A percentile compares a stretch with the other conserved stretches of the same genome.
Conservation (phyloP, 2,329 filamentous ascomycete genomes). For the Pestalotiopsis sp. region DNA sequence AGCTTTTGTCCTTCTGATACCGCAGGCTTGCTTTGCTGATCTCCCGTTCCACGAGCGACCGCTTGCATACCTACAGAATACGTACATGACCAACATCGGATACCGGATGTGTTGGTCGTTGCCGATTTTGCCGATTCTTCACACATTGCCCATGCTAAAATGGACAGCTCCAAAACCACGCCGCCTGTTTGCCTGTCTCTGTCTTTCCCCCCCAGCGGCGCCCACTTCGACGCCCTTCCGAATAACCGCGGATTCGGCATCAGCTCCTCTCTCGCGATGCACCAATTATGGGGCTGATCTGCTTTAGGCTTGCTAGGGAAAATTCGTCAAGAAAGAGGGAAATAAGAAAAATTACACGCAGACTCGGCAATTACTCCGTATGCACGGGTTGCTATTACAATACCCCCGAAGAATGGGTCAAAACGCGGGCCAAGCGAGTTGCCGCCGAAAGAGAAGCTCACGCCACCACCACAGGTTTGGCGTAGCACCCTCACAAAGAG, state of each 20-base stretch:
- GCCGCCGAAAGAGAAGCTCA: too few relatives aligned
- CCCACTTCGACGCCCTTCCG: neutral
- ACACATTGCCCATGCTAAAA: neutral
- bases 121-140: neutral
- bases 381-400: too few relatives aligned
- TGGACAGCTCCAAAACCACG: neutral
- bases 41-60: neutral
- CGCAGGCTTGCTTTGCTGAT: neutral
- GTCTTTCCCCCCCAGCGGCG: neutral
- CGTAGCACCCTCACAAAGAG: too few relatives aligned
- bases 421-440: too few relatives aligned
- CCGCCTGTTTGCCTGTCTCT: neutral
- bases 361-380: neutral
- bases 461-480: too few relatives aligned
- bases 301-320: neutral
- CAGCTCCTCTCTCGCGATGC: neutral
- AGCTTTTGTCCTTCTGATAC: neutral
- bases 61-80: neutral
- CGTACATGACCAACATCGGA: neutral
- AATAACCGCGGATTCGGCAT: slow-evolving; percentile 2
- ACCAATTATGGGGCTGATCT: neutral
- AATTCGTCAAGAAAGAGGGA: neutral
- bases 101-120: neutral
- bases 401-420: too few relatives aligned
- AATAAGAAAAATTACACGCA: neutral